Conservation (phyloP, 805 yeast genomes). For the Myxozyma lipomycoides region DNA sequence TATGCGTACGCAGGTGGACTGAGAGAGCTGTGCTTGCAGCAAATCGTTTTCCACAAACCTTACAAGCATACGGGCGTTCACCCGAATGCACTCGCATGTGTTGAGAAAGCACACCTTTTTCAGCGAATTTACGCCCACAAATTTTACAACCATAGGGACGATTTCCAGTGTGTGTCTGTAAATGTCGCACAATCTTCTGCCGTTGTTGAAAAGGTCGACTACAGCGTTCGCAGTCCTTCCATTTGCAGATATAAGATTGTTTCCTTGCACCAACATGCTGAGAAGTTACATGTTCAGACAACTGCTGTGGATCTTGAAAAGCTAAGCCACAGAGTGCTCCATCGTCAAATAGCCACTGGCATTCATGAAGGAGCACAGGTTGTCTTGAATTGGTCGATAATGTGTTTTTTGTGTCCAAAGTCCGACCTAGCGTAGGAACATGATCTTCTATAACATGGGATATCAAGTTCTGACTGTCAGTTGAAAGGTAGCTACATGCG, state of each 20-base stretch:
- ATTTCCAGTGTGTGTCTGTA: slow-evolving; percentile 82
- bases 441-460: slow-evolving; percentile 55
- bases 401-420: no score
- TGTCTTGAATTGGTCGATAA: no score
- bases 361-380: no score
- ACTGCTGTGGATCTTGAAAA: slow-evolving; percentile 53
- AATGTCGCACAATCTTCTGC: slow-evolving; percentile 80
- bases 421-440: no score
- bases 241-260: slow-evolving; percentile 62
- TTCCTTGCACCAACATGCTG: slow-evolving; percentile 74
- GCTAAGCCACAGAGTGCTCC: slow-evolving; percentile 45
- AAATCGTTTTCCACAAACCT: slow-evolving; percentile 68
- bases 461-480: slow-evolving; percentile 51
- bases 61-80: slow-evolving; percentile 78
- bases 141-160: slow-evolving; percentile 69
- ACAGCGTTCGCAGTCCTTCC: slow-evolving; percentile 72
- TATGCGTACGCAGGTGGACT: slow-evolving; percentile 79
- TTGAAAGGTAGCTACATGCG: slow-evolving; percentile 58
- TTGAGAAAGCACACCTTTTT: slow-evolving; percentile 70
- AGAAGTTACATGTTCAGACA: slow-evolving; percentile 66
- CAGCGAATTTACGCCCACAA: slow-evolving; percentile 72
- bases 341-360: slow-evolving; percentile 27
- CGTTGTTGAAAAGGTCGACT: slow-evolving; percentile 68
- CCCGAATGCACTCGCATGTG: slow-evolving; percentile 85
- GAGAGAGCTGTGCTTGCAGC: slow-evolving; percentile 79